phyloP scores from a whole-genome alignment of 306 rosid species.

The Canavalia ensiformis region DNA sequence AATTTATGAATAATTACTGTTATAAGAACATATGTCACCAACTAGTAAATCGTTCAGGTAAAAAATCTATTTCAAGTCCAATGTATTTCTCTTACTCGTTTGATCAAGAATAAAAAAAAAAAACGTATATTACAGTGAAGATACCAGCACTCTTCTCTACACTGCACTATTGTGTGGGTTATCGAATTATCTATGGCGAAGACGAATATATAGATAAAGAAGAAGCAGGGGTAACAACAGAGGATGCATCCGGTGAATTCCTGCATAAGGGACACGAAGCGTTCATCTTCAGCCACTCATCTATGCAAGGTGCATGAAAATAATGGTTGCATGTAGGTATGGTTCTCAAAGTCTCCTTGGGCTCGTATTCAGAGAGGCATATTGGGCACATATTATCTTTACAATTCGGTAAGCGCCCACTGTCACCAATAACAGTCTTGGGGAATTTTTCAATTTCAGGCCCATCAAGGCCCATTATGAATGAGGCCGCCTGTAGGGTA shows the following conservation, averaged over 20 bases:
- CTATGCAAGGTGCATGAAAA: constrained; percentile 72
- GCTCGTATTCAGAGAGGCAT: constrained; percentile 71
- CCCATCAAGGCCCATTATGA: constrained; percentile 41
- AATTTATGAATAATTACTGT: too few relatives aligned
- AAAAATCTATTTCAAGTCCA: not conserved
- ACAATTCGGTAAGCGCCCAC: constrained; percentile 62
- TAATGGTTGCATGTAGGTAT: constrained; percentile 78
- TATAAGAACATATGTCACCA: too few relatives aligned
- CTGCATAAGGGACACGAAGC: constrained; percentile 82
- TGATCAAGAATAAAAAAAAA: not conserved
- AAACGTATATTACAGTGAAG: not conserved
- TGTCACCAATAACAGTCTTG: constrained; percentile 60
- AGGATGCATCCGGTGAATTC: constrained; percentile 55
- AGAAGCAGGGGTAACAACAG: constrained; percentile 34
- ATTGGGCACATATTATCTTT: constrained; percentile 67
- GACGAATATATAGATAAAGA: not conserved
- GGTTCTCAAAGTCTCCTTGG: constrained; percentile 68
- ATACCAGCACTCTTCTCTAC: not conserved
- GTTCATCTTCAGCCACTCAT: constrained; percentile 79
- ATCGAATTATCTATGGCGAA: not conserved
- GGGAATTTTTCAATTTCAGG: constrained; percentile 70
- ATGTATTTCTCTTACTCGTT: not conserved
- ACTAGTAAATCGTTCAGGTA: too few relatives aligned
- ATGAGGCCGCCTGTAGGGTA: not conserved
- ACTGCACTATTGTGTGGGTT: too few relatives aligned